Base-by-base conservation (phyloP, 2,329 filamentous ascomycete genomes). In the Penicillium sp. region DNA sequence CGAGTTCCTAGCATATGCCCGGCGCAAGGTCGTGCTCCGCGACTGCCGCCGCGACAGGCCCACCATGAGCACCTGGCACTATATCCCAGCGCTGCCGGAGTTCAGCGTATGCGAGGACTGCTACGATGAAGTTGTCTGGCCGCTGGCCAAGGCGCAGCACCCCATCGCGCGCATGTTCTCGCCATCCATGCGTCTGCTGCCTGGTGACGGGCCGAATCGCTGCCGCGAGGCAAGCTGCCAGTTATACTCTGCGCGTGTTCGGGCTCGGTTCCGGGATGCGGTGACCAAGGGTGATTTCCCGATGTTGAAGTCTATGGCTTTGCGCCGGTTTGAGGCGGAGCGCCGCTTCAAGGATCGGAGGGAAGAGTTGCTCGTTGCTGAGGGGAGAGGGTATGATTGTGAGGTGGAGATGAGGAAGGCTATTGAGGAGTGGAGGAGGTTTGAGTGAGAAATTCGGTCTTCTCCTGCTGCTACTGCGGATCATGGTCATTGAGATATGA, bases 61-160 rank as follows among this genome's bases (percentile, higher is more conserved):
- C 4, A 65, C 84, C 2, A 63, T 72, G n/a, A 76, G 80, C 39
- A 76, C 74, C 9, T 96, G 90, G 90, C 83, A 94, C 62, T 81
- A 78, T 39, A 87, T 94, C 62, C 80, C 85, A 1, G 73, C 78
- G 10, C 69, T 94, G 0, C 86, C 85, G 0, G 79, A 89, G 33
- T 80, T 95, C 55, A 88, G 85, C 1, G 83, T 94, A 3, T 97
- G 90, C 64, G 81, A 86, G 49, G 87, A 91, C 63, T 97, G 90
- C 63, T 95, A 86, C 60, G 79, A 87, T 11, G 81, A 87, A 15
- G 78, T 87, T 1, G 79, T 95, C n/a, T 80, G 78, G 64, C 88
- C 89, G 1, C 71, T 80, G 35, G 67, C 83, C 2, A 70, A 75
- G 19, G 70, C 74, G 3, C 66, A 74, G 26, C 69, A 67, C 27